Conservation (phyloP, 768 basidiomycete genomes). For the Hemileccinum impolitum region DNA sequence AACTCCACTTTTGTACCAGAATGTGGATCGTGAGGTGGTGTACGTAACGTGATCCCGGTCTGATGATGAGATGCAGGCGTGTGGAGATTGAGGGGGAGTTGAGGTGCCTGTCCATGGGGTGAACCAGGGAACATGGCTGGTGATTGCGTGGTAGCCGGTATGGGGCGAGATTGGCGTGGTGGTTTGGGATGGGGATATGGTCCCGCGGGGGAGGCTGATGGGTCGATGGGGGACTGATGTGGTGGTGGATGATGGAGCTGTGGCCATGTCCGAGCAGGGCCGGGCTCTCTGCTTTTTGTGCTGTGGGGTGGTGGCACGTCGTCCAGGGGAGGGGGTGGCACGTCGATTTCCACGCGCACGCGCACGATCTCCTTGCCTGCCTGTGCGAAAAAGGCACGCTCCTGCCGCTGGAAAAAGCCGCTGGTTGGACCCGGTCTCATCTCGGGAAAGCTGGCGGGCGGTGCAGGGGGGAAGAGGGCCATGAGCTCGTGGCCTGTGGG, state of each 20-base stretch:
- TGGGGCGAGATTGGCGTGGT: slow-evolving; percentile 26
- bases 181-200: slow-evolving; percentile 34
- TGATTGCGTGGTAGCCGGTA: slow-evolving; percentile 20
- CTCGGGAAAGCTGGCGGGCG: slow-evolving; percentile 54
- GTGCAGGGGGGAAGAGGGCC: slow-evolving; percentile 75
- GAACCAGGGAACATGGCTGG: slow-evolving; percentile 28
- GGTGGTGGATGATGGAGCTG: slow-evolving; percentile 30
- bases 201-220: slow-evolving; percentile 26
- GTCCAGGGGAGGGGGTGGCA: slow-evolving; percentile 28
- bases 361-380: slow-evolving; percentile 76
- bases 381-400: slow-evolving; percentile 78
- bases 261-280: slow-evolving; percentile 28
- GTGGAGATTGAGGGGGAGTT: slow-evolving; percentile 35
- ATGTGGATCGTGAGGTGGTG: slow-evolving; percentile 45
- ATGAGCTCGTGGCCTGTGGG: slow-evolving; percentile 82
- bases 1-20: slow-evolving; percentile 30
- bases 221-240: slow-evolving; percentile 27
- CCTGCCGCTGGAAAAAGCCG: slow-evolving; percentile 70
- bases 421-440: slow-evolving; percentile 64
- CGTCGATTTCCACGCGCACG: slow-evolving; percentile 67
- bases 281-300: slow-evolving; percentile 25
- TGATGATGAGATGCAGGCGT: slow-evolving; percentile 25
- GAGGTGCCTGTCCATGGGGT: slow-evolving; percentile 31
- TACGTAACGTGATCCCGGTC: slow-evolving; percentile 35
- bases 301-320: not conserved